Conservation (phyloP, 2,329 filamentous ascomycete genomes). For the Chlorencoelia australis region DNA sequence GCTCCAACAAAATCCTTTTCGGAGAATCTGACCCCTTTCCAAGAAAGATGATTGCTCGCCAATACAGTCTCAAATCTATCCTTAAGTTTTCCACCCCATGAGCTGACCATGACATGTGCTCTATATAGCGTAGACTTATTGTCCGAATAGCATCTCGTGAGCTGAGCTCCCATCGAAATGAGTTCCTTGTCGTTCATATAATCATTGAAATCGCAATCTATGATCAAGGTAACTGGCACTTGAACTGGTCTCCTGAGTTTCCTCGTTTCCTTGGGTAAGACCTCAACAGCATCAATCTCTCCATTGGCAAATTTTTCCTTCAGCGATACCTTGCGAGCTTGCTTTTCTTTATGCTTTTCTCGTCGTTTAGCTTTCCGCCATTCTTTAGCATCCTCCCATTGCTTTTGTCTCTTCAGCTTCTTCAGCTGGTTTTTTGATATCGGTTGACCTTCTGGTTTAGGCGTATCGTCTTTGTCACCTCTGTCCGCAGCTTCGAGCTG, state of each 20-base stretch:
- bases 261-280: constrained; percentile 4
- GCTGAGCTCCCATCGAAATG: constrained; percentile 70
- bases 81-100: constrained; percentile 66
- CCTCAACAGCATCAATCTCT: constrained; percentile 16
- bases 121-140: constrained; percentile 62
- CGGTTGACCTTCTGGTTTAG: constrained; percentile 3
- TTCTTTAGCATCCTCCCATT: constrained; percentile 66
- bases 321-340: constrained; percentile 41
- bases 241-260: constrained; percentile 32
- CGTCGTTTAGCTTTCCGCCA: constrained; percentile 44
- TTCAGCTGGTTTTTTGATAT: constrained; percentile 84
- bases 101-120: constrained; percentile 65
- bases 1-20: constrained; percentile 65
- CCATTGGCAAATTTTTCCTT: constrained; percentile 29
- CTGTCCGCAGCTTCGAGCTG: no score
- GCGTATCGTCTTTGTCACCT: constrained; percentile 2
- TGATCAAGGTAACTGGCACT: constrained; percentile 68
- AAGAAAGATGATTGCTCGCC: constrained; percentile 59
- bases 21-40: constrained; percentile 69
- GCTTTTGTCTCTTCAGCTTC: constrained; percentile 59
- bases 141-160: constrained; percentile 83
- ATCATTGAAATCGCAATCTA: constrained; percentile 88
- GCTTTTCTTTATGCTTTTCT: constrained; percentile 40
- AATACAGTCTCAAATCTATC: constrained; percentile 73
- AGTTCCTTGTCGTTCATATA: constrained; percentile 83